Evolutionary conservation across 1,284 basidiomycete genomes (phyloP).

Genomic region (Ganoderma meredithae): DNA sequence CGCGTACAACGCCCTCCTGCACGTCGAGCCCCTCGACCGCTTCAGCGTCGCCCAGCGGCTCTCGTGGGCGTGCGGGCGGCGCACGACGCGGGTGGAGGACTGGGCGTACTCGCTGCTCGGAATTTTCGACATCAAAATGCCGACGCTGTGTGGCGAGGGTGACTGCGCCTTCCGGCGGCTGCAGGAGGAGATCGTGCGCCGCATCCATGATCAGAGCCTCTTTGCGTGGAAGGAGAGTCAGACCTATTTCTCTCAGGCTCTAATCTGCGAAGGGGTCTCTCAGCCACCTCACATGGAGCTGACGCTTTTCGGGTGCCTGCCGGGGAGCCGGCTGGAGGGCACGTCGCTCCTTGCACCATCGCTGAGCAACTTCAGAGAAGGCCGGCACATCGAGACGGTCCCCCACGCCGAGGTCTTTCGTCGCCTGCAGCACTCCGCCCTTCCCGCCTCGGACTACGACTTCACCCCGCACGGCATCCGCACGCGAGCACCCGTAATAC

Average conservation of each 20-base stretch:
- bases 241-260: too few species aligned
- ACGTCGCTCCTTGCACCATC: too few species aligned
- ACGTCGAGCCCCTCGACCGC: background rate
- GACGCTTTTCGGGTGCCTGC: too few species aligned
- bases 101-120: background rate
- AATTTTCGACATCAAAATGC: too few species aligned
- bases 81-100: background rate
- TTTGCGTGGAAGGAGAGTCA: background rate
- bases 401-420: background rate
- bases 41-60: background rate
- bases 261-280: too few species aligned
- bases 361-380: background rate
- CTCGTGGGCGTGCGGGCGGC: background rate
- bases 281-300: too few species aligned
- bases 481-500: background rate
- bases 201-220: background rate
- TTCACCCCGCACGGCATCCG: background rate
- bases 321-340: background rate
- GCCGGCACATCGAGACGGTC: background rate
- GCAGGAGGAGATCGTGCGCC: too few species aligned
- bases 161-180: too few species aligned
- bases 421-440: background rate
- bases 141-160: too few species aligned
- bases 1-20: background rate
- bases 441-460: background rate